Percentiles rank a stretch among this genome's conserved stretches.
phyloP scores from a whole-genome alignment of 176 grass and related monocot genomes.

The Melocanna baccifera region DNA sequence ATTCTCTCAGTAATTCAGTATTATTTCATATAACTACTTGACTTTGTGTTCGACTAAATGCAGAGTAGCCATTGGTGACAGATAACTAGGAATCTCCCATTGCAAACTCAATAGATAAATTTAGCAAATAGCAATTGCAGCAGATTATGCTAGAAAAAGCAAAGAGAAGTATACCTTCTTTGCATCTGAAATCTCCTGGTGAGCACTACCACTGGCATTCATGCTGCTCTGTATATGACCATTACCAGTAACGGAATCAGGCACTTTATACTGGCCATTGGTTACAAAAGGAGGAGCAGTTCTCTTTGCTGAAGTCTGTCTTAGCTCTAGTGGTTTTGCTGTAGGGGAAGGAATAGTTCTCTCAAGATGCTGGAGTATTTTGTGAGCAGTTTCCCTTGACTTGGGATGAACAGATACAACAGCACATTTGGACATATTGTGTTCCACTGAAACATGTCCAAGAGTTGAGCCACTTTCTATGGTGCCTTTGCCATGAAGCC shows the following conservation, averaged over 20 bases:
- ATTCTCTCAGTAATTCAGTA: slow-evolving; percentile 12
- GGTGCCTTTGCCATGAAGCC: slow-evolving; percentile 25
- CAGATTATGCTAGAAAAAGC: background rate
- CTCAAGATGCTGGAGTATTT: slow-evolving; percentile 74
- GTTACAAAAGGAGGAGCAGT: slow-evolving; percentile 1
- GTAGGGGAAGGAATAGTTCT: slow-evolving; percentile 54
- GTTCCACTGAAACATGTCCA: slow-evolving; percentile 17
- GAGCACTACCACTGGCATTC: background rate
- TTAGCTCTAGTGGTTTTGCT: slow-evolving; percentile 41
- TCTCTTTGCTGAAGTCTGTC: slow-evolving; percentile 31
- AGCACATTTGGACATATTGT: slow-evolving; percentile 25
- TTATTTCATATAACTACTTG: background rate
- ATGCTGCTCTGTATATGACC: slow-evolving; percentile 9
- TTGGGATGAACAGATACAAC: slow-evolving; percentile 60
- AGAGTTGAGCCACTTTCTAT: slow-evolving; percentile 18
- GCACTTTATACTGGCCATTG: slow-evolving; percentile 27
- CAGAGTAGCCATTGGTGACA: background rate
- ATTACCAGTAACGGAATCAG: slow-evolving; percentile 15
- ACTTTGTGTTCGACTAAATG: background rate
- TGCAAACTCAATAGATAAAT: background rate
- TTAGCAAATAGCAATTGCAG: background rate
- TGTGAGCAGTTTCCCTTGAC: slow-evolving; percentile 54
- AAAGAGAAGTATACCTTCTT: slow-evolving; percentile 48
- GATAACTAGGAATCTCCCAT: background rate
- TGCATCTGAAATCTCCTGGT: slow-evolving; percentile 30